Percentiles rank a stretch among this genome's conserved stretches.
phyloP scores from a whole-genome alignment of 1,139 yeast species.

The Saccharomycopsis crataegensis region DNA sequence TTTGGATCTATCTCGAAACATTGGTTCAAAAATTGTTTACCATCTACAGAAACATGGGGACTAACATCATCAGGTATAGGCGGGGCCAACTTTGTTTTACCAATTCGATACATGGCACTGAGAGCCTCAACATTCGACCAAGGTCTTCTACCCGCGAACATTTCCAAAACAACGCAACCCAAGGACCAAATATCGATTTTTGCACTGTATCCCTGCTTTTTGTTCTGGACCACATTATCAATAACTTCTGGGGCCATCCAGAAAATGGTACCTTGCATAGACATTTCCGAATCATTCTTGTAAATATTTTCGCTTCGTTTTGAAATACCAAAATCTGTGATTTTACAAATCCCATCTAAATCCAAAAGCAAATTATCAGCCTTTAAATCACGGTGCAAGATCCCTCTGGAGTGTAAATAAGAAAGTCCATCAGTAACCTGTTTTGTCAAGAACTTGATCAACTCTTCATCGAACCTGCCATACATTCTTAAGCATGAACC shows the following conservation, averaged over 20 bases:
- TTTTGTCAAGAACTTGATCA: constrained; percentile 64
- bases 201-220: constrained; percentile 91
- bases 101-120: constrained; percentile 63
- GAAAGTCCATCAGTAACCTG: constrained; percentile 82
- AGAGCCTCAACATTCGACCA: constrained; percentile 79
- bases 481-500: constrained; percentile 77
- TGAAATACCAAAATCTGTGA: constrained; percentile 95
- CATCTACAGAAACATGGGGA: constrained; percentile 53
- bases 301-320: constrained; percentile 82
- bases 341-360: constrained; percentile 89
- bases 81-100: constrained; percentile 78
- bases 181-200: constrained; percentile 90
- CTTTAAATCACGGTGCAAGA: constrained; percentile 89
- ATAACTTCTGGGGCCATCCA: constrained; percentile 99
- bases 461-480: constrained; percentile 76
- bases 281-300: constrained; percentile 89
- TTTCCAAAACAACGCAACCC: constrained; percentile 93
- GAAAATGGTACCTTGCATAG: constrained; percentile 96
- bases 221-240: constrained; percentile 65
- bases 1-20: constrained; percentile 84
- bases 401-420: constrained; percentile 80
- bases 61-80: constrained; percentile 88
- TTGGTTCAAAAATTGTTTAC: constrained; percentile 60
- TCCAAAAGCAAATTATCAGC: constrained; percentile 90
- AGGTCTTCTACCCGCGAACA: constrained; percentile 83